These are phyloP conservation scores for Chenopodium suecicum DNA, from an alignment of 148 eudicot species.

Conservation along the genomic window DNA sequence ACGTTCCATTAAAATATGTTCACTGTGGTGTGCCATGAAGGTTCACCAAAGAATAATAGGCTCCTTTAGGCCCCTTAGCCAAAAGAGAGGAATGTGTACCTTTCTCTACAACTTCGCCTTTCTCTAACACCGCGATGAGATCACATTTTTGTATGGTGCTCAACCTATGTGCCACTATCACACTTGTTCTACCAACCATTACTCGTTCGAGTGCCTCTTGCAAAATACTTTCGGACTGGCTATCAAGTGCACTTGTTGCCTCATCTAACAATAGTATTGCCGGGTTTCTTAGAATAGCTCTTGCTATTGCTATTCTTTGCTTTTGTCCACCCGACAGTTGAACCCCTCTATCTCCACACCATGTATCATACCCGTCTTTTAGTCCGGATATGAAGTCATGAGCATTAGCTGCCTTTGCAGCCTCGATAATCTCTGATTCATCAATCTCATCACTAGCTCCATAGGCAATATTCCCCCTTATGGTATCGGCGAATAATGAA, in stretches of 20 bases:
- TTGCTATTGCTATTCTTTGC: conserved; percentile 81
- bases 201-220: conserved; percentile 74
- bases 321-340: conserved; percentile 86
- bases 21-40: conserved; percentile 9
- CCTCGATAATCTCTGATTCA: conserved; percentile 56
- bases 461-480: conserved; percentile 59
- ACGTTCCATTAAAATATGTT: too few species aligned
- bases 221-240: conserved; percentile 65
- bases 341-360: conserved; percentile 75
- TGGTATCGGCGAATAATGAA: conserved; percentile 54
- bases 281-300: conserved; percentile 70
- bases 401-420: conserved; percentile 27
- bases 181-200: conserved; percentile 69
- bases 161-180: conserved; percentile 75
- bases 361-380: conserved; percentile 67
- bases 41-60: conserved; percentile 57
- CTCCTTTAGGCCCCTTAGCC: conserved; percentile 59
- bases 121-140: conserved; percentile 61
- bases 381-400: too few species aligned
- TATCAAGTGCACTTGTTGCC: conserved; percentile 83
- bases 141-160: conserved; percentile 70
- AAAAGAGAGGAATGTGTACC: conserved; percentile 26
- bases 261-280: conserved; percentile 61
- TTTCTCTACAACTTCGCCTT: conserved; percentile 62
- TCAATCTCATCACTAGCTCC: conserved; percentile 37